These are phyloP conservation scores for Dictyostelium firmibasis DNA, from an alignment of 78 protist species.

Conservation along the genomic window DNA sequence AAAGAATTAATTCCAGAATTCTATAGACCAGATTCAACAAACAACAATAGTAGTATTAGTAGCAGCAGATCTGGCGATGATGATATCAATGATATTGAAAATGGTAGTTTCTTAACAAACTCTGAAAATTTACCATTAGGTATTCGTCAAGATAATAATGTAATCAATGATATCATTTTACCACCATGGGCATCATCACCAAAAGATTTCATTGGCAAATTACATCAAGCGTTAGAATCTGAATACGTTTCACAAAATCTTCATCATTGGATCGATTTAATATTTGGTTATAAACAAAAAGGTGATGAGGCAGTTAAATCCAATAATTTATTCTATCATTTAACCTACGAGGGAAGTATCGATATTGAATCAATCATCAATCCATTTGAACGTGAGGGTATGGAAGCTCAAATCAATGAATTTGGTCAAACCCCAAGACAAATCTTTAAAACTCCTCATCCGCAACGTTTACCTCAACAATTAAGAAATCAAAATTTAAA, in stretches of 20 bases:
- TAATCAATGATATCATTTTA: constrained; percentile 88
- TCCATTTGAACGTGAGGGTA: constrained; percentile 69
- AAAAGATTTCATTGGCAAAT: constrained; percentile 69
- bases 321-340: constrained; percentile 91
- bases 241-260: constrained; percentile 88
- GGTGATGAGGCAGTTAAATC: constrained; percentile 88
- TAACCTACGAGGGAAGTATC: constrained; percentile 96
- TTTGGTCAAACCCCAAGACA: constrained; percentile 99
- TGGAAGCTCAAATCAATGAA: constrained; percentile 92
- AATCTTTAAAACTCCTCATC: constrained; percentile 91
- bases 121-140: constrained; percentile 81
- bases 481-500: constrained; percentile 45
- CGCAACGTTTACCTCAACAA: constrained; percentile 48
- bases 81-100: constrained; percentile 15
- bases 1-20: constrained; percentile 90
- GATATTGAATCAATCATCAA: constrained; percentile 90
- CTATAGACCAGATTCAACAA: constrained; percentile 16
- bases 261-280: constrained; percentile 98
- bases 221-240: constrained; percentile 93
- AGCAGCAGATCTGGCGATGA: not conserved
- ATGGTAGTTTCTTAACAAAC: constrained; percentile 84
- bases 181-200: constrained; percentile 97
- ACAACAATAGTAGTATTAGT: too few species aligned
- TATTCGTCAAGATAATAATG: constrained; percentile 34
- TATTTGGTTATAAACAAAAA: constrained; percentile 96